These are phyloP conservation scores for Pythium guiyangense DNA, from an alignment of 352 stramenopile genomes.

Conservation along the genomic window DNA sequence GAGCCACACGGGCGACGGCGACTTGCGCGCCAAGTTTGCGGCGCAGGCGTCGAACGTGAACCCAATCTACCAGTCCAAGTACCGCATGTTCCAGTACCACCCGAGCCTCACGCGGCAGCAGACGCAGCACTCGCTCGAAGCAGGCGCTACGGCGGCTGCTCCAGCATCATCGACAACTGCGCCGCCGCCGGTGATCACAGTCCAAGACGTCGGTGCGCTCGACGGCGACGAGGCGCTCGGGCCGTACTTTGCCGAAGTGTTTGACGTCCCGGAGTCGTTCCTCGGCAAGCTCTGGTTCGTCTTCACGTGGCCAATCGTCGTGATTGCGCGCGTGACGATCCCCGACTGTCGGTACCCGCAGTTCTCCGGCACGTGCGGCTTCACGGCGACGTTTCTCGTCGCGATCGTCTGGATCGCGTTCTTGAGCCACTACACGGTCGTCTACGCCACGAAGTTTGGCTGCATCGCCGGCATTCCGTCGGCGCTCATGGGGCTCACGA, in stretches of 20 bases:
- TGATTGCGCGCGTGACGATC: constrained; percentile 63
- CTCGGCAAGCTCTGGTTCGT: constrained; percentile 53
- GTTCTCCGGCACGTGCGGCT: constrained; percentile 42
- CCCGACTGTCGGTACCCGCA: constrained; percentile 61
- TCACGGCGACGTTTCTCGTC: constrained; percentile 51
- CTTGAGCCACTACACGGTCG: constrained; percentile 66
- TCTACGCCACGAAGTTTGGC: constrained; percentile 54
- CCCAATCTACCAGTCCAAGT: constrained; percentile 62
- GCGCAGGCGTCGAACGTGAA: constrained; percentile 38
- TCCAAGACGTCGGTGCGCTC: neutral
- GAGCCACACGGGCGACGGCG: neutral
- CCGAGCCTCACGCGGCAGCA: constrained; percentile 20
- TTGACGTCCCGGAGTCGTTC: constrained; percentile 30
- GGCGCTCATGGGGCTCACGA: constrained; percentile 72
- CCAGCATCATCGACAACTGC: neutral
- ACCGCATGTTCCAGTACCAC: constrained; percentile 66
- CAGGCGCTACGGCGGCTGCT: neutral
- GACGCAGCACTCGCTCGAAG: constrained; percentile 9
- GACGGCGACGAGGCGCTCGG: constrained; percentile 26
- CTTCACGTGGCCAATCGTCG: constrained; percentile 59
- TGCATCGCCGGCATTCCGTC: constrained; percentile 68
- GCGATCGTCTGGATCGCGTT: constrained; percentile 75
- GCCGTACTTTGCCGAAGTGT: constrained; percentile 60
- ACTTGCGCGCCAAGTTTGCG: constrained; percentile 20
- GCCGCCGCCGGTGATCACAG: neutral